Evolutionary conservation across 176 grass and related monocot species (phyloP).

Genomic region (Tuctoria greenei): DNA sequence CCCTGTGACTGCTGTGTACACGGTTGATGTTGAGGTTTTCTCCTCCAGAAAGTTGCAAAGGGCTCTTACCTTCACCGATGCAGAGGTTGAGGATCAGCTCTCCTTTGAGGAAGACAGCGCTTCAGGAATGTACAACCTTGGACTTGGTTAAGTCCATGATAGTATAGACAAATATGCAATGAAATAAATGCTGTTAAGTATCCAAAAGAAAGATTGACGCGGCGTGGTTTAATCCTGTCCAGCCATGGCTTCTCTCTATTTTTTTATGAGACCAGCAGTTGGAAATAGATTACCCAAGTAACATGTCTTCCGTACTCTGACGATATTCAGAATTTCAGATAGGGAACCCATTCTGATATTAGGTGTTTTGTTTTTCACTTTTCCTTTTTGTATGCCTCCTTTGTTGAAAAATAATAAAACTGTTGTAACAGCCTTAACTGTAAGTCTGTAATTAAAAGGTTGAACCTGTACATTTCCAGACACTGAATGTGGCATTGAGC

Average conservation of each 20-base stretch:
- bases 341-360: conserved; percentile 23
- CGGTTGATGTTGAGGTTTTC: conserved; percentile 79
- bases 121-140: conserved; percentile 40
- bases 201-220: background rate
- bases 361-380: background rate
- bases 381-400: background rate
- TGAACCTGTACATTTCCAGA: background rate
- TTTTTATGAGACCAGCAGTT: conserved; percentile 25
- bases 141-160: conserved; percentile 25
- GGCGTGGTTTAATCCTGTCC: background rate
- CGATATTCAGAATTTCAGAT: conserved; percentile 39
- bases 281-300: conserved; percentile 15
- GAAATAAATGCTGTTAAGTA: background rate
- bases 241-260: conserved; percentile 20
- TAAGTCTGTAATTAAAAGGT: conserved; percentile 41
- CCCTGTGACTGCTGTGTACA: conserved; percentile 76
- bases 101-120: conserved; percentile 48
- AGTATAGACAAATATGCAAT: background rate
- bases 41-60: conserved; percentile 78
- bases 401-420: conserved; percentile 1
- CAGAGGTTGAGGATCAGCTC: conserved; percentile 75
- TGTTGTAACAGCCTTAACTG: conserved; percentile 16
- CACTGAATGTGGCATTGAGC: conserved; percentile 8
- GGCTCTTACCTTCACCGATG: conserved; percentile 95
- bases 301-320: conserved; percentile 33